phyloP scores from a whole-genome alignment of 176 grass and related monocot species.

The Calamus simplicifolius region DNA sequence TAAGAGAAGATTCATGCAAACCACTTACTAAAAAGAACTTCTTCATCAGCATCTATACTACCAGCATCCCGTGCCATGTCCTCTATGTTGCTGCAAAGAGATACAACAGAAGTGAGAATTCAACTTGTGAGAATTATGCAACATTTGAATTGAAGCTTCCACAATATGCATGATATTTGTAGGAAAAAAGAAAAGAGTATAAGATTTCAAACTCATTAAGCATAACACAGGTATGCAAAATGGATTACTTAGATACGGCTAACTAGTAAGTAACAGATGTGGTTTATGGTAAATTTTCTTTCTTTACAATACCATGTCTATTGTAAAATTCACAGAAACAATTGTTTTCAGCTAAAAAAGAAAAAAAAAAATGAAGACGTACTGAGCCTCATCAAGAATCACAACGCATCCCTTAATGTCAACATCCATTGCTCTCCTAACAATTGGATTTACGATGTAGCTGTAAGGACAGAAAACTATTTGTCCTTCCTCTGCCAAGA shows the following conservation, averaged over 20 bases:
- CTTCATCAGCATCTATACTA: conserved; percentile 69
- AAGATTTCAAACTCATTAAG: no score
- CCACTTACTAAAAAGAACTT: conserved; percentile 55
- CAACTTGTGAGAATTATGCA: not conserved
- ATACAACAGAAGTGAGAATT: conserved; percentile 15
- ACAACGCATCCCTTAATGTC: conserved; percentile 71
- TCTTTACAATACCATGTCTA: no score
- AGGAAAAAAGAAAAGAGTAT: no score
- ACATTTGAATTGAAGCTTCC: not conserved
- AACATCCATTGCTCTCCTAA: conserved; percentile 96
- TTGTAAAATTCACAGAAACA: no score
- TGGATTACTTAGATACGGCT: no score
- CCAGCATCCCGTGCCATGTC: conserved; percentile 84
- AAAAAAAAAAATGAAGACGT: conserved; percentile 19
- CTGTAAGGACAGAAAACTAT: conserved; percentile 94
- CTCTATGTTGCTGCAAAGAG: conserved; percentile 78
- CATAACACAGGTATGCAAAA: no score
- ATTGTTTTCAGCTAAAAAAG: no score
- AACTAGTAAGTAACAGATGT: no score
- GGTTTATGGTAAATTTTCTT: no score
- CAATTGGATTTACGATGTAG: conserved; percentile 87
- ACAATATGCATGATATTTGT: no score
- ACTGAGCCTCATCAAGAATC: conserved; percentile 97
- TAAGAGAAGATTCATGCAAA: conserved; percentile 14
- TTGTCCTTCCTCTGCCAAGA: conserved; percentile 67